Conservation (phyloP, 225 moss, liverwort and hornwort species). For the Climacium dendroides region DNA sequence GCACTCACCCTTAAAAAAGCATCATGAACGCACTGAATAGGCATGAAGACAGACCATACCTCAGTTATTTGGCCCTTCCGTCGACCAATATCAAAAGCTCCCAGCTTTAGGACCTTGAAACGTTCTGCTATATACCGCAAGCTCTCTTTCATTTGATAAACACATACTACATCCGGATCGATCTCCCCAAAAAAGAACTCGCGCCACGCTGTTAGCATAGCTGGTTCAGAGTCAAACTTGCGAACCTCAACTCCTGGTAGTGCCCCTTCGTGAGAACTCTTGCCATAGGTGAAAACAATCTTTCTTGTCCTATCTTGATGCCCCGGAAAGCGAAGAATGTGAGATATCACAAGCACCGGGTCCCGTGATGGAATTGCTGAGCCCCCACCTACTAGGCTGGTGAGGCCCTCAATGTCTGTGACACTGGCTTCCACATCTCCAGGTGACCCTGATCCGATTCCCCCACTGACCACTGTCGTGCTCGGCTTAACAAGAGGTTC, state of each 20-base stretch:
- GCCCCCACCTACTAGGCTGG: slow-evolving; percentile 20
- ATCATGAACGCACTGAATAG: not conserved
- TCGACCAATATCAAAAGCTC: slow-evolving; percentile 47
- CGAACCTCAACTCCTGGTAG: slow-evolving; percentile 46
- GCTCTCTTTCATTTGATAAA: slow-evolving; percentile 55
- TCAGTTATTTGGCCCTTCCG: slow-evolving; percentile 38
- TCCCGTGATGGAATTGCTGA: slow-evolving; percentile 47
- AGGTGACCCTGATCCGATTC: not conserved
- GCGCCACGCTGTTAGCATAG: slow-evolving; percentile 42
- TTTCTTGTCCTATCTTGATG: slow-evolving; percentile 9
- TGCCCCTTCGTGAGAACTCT: not conserved
- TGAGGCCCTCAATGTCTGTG: slow-evolving; percentile 29
- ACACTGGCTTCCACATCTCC: slow-evolving; percentile 1
- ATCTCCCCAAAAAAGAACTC: slow-evolving; percentile 41
- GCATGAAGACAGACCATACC: slow-evolving; percentile 9
- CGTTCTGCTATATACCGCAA: slow-evolving; percentile 42
- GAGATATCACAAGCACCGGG: slow-evolving; percentile 51
- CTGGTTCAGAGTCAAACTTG: slow-evolving; percentile 22
- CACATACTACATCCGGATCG: slow-evolving; percentile 55
- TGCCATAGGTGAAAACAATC: slow-evolving; percentile 39
- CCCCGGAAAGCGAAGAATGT: slow-evolving; percentile 28
- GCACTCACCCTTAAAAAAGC: not conserved
- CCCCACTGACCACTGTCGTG: not conserved
- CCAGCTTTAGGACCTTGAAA: slow-evolving; percentile 46
- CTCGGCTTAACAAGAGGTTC: slow-evolving; percentile 5